Evolutionary conservation across 2,329 filamentous ascomycete species (phyloP), one percentile per base, ranked within the genome.

Genomic region (Cercospora zeina): DNA sequence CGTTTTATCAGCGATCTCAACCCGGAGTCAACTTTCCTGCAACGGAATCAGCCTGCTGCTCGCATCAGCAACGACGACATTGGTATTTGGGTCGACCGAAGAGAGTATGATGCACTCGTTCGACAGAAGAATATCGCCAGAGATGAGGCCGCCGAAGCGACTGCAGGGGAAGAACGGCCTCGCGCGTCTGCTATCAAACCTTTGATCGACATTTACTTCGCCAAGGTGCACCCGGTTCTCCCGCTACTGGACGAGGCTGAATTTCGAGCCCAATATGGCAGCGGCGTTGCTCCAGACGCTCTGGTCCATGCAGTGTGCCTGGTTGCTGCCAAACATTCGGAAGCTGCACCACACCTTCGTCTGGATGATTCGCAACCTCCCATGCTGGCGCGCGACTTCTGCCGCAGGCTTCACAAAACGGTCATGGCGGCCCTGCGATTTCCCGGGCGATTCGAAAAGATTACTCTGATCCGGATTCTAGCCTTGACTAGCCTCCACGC

Each of bases 291-390:
- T 37, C 74, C 78, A 3, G 74, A 75, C 14, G 72, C 79, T 36
- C 61, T 81, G 16, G 70, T 77, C 60, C 77, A 81, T 65, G 78
- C 78, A 4, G 77, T 82, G 5, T 82, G 79, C 64, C 73, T 82
- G 9, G 77, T 80, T 16, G 79, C 79, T 14, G 80, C 79, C 0
- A 80, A 80, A 62, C 79, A 82, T 64, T 71, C 77, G 2, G 70
- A 75, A 37, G 79, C 79, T n/a, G 71, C 71, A 21, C 70, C 73
- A 8, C 71, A 78, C 61, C 71, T 81, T 13, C 72, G 70, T 39
- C 70, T 80, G n/a, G 72, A 70, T 1, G 74, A 76, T 7, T 67
- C 69, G 4, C 64, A 72, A 5, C 69, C 70, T 3, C 62, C 69
- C 65, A 69, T 79, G 14, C 72, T 72, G 34, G 77, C 78, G 10